phyloP scores from a whole-genome alignment of 2,329 filamentous ascomycete genomes.

The Elsinoe perseae region DNA sequence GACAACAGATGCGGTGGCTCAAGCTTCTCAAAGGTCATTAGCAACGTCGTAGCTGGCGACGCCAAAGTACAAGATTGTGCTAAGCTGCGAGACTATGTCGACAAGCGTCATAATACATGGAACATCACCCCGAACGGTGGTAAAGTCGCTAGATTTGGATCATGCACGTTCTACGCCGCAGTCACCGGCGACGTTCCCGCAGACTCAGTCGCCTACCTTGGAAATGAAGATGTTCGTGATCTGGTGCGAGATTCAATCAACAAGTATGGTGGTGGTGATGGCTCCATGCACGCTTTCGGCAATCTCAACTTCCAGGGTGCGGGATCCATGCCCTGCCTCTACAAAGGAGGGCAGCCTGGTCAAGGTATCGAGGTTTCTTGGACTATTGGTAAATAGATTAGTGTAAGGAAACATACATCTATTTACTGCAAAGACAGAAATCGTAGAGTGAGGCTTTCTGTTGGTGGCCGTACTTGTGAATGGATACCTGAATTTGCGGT shows the following conservation, averaged over 20 bases:
- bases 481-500: no score
- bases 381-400: background rate
- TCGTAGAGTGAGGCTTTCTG: no score
- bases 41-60: background rate
- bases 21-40: background rate
- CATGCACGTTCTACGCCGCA: conserved; percentile 1
- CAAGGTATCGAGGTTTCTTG: conserved; percentile 6
- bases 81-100: background rate
- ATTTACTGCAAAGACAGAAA: no score
- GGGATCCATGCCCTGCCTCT: background rate
- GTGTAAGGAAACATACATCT: no score
- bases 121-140: background rate
- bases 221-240: background rate
- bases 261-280: background rate
- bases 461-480: no score
- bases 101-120: background rate
- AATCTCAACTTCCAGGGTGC: background rate
- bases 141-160: background rate
- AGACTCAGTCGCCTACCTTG: background rate
- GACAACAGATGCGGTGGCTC: conserved; percentile 2
- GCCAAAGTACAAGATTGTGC: conserved; percentile 1
- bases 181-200: background rate
- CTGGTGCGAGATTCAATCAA: background rate
- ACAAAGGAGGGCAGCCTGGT: background rate
- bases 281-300: background rate